phyloP scores from a whole-genome alignment of 2,329 filamentous ascomycete genomes.

The Stagonosporopsis chrysanthemi region DNA sequence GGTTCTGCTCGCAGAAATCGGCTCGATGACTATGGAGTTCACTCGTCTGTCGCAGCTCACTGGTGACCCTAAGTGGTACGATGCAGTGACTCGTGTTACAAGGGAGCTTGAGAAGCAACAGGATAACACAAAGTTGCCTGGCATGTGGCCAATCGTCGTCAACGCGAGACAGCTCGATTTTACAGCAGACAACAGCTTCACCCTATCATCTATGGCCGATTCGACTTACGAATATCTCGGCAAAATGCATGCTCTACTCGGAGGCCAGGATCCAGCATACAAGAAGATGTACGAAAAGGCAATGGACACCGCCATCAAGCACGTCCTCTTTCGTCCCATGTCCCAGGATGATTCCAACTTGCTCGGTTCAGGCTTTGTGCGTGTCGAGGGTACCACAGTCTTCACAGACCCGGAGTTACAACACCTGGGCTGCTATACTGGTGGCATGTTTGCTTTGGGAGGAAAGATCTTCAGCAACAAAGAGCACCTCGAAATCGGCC shows the following conservation, averaged over 20 bases:
- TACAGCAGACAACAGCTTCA: constrained; percentile 49
- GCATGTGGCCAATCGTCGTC: constrained; percentile 58
- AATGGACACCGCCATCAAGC: constrained; percentile 52
- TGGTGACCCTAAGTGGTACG: constrained; percentile 55
- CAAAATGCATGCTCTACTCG: constrained; percentile 52
- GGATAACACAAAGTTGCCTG: constrained; percentile 53
- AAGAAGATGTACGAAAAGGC: constrained; percentile 64
- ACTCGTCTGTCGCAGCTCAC: constrained; percentile 57
- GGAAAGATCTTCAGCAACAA: constrained; percentile 64
- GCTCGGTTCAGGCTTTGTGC: constrained; percentile 55
- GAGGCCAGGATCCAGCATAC: constrained; percentile 56
- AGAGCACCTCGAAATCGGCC: constrained; percentile 62
- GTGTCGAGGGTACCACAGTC: constrained; percentile 39
- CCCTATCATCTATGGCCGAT: constrained; percentile 49
- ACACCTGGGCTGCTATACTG: constrained; percentile 67
- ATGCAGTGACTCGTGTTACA: constrained; percentile 55
- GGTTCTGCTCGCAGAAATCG: constrained; percentile 57
- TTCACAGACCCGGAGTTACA: constrained; percentile 60
- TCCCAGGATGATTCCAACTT: constrained; percentile 56
- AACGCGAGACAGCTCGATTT: constrained; percentile 53
- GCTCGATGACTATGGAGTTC: constrained; percentile 58
- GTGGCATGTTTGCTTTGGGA: constrained; percentile 69
- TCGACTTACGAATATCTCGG: constrained; percentile 51
- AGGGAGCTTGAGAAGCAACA: constrained; percentile 53
- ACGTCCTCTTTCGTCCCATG: constrained; percentile 60